A percentile compares a stretch with the other conserved stretches of the same genome.
phyloP scores from a whole-genome alignment of 495 filamentous ascomycete genomes.

The Hypoxylon fuscum region DNA sequence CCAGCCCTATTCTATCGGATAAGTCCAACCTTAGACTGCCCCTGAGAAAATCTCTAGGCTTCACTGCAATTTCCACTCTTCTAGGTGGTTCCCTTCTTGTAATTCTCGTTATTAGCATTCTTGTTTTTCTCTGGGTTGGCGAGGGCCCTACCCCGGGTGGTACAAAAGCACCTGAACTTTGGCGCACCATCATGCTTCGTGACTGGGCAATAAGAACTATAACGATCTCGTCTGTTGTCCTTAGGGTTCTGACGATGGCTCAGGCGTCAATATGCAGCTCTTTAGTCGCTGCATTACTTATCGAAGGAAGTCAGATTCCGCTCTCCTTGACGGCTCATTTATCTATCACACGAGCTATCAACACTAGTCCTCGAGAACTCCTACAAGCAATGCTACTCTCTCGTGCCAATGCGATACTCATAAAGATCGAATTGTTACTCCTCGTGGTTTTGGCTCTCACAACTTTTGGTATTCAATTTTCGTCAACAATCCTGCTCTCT shows the following conservation, averaged over 20 bases:
- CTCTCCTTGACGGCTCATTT: neutral
- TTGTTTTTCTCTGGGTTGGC: neutral
- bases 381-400: neutral
- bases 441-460: neutral
- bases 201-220: neutral
- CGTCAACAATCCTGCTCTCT: neutral
- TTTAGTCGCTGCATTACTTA: neutral
- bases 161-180: neutral
- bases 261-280: neutral
- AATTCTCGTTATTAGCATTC: neutral
- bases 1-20: too few relatives aligned
- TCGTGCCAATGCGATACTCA: neutral
- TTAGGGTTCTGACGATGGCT: neutral
- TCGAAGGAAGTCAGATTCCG: neutral
- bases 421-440: neutral
- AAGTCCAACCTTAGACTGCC: too few relatives aligned
- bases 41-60: constrained; percentile 33
- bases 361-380: neutral
- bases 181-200: neutral
- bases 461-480: neutral
- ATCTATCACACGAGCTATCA: neutral
- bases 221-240: neutral
- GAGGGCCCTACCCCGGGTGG: neutral
- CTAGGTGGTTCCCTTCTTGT: neutral
- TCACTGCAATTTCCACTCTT: neutral